Base-by-base conservation (phyloP, 2,329 filamentous ascomycete species). In the Paraphaeosphaeria minitans region DNA sequence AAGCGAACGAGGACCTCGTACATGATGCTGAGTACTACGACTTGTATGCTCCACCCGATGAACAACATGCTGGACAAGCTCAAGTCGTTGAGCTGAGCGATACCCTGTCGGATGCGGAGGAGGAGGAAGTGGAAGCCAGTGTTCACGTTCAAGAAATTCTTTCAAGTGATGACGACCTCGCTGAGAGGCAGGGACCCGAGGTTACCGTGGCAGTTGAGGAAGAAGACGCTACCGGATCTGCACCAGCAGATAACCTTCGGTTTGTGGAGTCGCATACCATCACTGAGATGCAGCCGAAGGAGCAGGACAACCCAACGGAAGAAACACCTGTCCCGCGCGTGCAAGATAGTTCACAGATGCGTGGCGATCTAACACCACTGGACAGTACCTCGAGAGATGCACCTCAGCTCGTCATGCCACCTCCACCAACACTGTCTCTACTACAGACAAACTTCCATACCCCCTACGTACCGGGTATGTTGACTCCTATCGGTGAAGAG, bases 41-140 rank as follows among this genome's bases (percentile, higher is more conserved):
- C 16, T 60, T 70, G 3, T 70, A 71, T 52, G 63, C 64, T 35
- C 68, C 56, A 9, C 67, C 71, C 5, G 56, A 68, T 33, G 69
- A 73, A 14, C 31, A 58, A 24, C 59, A 89, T 1, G 86, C 85
- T 6, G 90, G 86, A 89, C 89, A 4, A 83, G 87, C 67, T 81
- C 80, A 21, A 12, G 19, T 82, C 65, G 64, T 66, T 27, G 66
- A 68, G 54, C 67, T 65, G 31, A 71, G 68, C 12, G 73, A 74
- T 46, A 73, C 72, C 1, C 68, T 72, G 48, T 59, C 67, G 12
- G 70, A 74, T 14, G 73, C 70, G 1, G 66, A 69, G 45, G 59
- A 63, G 1, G 66, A 69, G 42, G 59, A 63, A 7, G 63, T 62
- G 16, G 61, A 62, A 14, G 62, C 63, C 24, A 62, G 66, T 39